Conservation (phyloP, 1,284 basidiomycete genomes). For the Malassezia caprae region DNA sequence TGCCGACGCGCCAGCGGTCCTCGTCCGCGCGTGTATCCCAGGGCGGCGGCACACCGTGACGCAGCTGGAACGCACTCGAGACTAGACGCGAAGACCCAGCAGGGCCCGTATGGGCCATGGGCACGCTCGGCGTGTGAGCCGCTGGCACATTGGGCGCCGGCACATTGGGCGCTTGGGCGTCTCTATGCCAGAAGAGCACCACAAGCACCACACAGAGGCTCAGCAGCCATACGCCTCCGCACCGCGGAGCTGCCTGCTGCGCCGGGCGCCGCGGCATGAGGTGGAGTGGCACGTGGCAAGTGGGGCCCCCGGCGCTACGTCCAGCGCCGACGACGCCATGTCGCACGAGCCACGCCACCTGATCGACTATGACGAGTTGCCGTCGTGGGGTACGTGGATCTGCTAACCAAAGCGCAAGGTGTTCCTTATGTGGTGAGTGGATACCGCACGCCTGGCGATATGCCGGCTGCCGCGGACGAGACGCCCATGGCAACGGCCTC, state of each 20-base stretch:
- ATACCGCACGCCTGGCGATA: slow-evolving; percentile 41
- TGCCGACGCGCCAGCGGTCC: neutral
- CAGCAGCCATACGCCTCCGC: neutral
- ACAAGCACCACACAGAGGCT: neutral
- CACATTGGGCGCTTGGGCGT: too few species aligned
- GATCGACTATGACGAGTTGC: slow-evolving; percentile 32
- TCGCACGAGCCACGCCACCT: slow-evolving; percentile 21
- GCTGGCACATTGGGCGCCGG: neutral
- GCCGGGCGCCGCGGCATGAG: neutral
- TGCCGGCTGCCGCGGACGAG: slow-evolving; percentile 1
- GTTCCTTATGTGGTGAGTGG: slow-evolving; percentile 38
- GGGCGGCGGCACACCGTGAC: neutral
- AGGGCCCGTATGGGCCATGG: neutral
- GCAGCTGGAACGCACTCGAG: neutral
- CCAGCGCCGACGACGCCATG: neutral
- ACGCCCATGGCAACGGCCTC: neutral
- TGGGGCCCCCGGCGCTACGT: neutral
- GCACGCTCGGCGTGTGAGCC: neutral
- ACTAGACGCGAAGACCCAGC: neutral
- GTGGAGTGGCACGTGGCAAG: neutral
- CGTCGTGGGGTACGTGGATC: slow-evolving; percentile 26
- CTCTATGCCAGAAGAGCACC: neutral
- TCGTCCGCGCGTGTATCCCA: neutral
- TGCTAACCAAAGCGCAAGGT: slow-evolving; percentile 23
- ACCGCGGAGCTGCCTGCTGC: neutral